Percentiles rank a stretch among this genome's conserved stretches.
phyloP scores from a whole-genome alignment of 1,284 basidiomycete genomes.

The Sanghuangporus baumii region DNA sequence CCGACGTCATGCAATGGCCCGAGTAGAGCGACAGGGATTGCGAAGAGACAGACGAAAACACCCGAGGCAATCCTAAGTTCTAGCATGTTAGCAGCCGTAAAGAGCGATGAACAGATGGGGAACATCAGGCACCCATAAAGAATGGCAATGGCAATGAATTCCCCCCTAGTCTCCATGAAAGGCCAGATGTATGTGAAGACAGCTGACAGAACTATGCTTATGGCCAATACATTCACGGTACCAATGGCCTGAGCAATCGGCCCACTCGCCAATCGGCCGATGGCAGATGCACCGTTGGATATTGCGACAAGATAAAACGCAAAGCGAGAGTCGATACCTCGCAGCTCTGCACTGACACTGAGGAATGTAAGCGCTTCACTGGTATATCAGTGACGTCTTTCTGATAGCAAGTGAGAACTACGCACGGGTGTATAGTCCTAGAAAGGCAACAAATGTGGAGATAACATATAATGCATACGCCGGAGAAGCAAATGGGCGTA shows the following conservation, averaged over 20 bases:
- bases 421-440: slow-evolving; percentile 8
- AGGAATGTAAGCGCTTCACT: slow-evolving; percentile 41
- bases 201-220: slow-evolving; percentile 26
- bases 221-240: slow-evolving; percentile 25
- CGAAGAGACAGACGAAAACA: slow-evolving; percentile 23
- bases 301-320: slow-evolving; percentile 48
- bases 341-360: slow-evolving; percentile 34
- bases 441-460: slow-evolving; percentile 5
- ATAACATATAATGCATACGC: slow-evolving; percentile 2
- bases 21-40: slow-evolving; percentile 23
- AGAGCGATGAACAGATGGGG: neutral
- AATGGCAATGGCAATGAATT: slow-evolving; percentile 23
- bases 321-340: slow-evolving; percentile 37
- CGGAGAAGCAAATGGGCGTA: neutral
- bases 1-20: slow-evolving; percentile 25
- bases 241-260: slow-evolving; percentile 30
- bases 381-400: neutral
- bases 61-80: slow-evolving; percentile 18
- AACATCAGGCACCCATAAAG: slow-evolving; percentile 22
- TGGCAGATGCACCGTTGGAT: slow-evolving; percentile 38
- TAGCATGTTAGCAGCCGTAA: neutral
- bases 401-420: neutral
- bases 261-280: slow-evolving; percentile 38
- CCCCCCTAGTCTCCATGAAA: slow-evolving; percentile 21
- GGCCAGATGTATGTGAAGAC: slow-evolving; percentile 28